Evolutionary conservation across 169 alveolate species (phyloP).

Genomic region (Amoebophrya sp.): DNA sequence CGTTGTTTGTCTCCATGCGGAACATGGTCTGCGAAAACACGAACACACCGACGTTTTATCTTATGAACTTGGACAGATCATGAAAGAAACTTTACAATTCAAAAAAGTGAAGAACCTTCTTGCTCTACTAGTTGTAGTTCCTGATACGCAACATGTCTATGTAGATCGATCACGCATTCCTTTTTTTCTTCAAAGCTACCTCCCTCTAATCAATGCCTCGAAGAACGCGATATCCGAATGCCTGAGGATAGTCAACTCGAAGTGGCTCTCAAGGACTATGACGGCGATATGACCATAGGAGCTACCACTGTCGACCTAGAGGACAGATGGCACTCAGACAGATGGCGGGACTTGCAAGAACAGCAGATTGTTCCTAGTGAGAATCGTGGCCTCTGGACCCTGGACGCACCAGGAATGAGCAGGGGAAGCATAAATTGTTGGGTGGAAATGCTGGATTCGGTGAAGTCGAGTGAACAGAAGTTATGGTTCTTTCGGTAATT

Average conservation of each 20-base stretch:
- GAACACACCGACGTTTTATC: not conserved
- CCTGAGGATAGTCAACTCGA: not conserved
- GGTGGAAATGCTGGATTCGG: not conserved
- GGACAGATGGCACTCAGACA: slow-evolving; percentile 5
- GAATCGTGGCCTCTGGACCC: slow-evolving; percentile 8
- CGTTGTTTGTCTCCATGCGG: not conserved
- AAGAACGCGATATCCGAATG: slow-evolving; percentile 13
- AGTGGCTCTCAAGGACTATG: not conserved
- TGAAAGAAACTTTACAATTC: too few species aligned
- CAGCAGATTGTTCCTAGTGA: not conserved
- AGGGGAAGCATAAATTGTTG: not conserved
- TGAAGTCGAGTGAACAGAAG: not conserved
- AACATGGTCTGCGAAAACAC: not conserved
- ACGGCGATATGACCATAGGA: not conserved
- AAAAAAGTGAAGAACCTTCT: too few species aligned
- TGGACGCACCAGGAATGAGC: not conserved
- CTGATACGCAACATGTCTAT: too few species aligned
- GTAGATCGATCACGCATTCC: too few species aligned
- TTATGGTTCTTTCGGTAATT: too few species aligned
- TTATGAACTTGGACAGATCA: too few species aligned
- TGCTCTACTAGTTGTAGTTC: too few species aligned
- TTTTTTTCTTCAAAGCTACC: too few species aligned
- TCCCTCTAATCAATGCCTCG: too few species aligned
- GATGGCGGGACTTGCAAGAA: not conserved
- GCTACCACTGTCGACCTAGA: not conserved